Base-by-base conservation (phyloP, 139 green algal genomes). In the Coccomyxa sp. region DNA sequence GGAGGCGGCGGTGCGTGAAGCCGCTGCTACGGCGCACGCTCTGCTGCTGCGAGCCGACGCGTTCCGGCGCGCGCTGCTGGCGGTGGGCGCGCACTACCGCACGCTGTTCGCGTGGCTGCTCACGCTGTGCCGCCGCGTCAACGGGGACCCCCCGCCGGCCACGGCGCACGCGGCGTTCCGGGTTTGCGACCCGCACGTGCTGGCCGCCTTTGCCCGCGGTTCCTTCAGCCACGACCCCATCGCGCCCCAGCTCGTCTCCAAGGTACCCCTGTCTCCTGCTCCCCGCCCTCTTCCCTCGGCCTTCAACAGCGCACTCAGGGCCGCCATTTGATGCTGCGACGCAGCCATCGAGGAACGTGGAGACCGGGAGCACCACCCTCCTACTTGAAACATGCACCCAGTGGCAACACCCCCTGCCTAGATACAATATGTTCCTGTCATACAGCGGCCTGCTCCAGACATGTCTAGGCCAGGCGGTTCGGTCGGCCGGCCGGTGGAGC, bases 31-130 rank as follows among this genome's bases (percentile, higher is more conserved):
- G 21, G 82, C 83, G 10, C 79, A 80, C 31, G 71, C 76, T 13
- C 76, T 92, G 77, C 67, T 94, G 59, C 76, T 95, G 77, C 85
- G 86, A 0, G 80, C 71, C 0, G 92, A 96, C 86, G 80, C 82
- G 58, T 76, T 94, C 57, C 84, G 90, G 58, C 80, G 85, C 28
- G 57, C 58, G 15, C 38, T 93, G 23, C 85, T 84, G 0, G 32
- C 57, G 0, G 77, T 86, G 16, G 88, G 84, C 1, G 80, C 74
- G 1, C 85, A 92, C 76, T 92, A 93, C 82, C 88, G 92, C 71
- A 83, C 81, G 30, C 89, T 96, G 79, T 95, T 93, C 82, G 87
- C 84, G 14, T 96, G 91, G 90, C 88, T 96, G 82, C 87, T 94
- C 38, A 89, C 81, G 25, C 80, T 82, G 30, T 59, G 88, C 75